Evolutionary conservation across 441 rosid genomes (phyloP), one percentile per base, ranked within the genome.

Genomic region (Brassica hybrid): DNA sequence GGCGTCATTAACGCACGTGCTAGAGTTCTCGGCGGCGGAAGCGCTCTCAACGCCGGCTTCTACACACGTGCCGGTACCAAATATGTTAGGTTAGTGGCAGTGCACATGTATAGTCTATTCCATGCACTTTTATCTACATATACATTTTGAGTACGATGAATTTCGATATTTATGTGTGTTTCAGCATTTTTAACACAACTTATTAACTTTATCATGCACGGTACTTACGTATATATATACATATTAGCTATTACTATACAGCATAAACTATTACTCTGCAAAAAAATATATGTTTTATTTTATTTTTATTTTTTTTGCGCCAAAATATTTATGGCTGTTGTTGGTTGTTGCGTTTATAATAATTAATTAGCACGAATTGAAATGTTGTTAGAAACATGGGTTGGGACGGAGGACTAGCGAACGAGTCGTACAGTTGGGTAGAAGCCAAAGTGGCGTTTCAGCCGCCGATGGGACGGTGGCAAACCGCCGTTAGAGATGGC

Each of bases 1-100:
- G 98, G 98, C 5, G 97, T 92, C 19, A 88, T 90, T 38, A 94
- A 89, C 64, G 82, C 97, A n/a, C 94, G 97, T 3, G 97, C 88
- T 1, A 83, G 92, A 1, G 91, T 92, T 50, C 79, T 94, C 62
- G 98, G 97, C 0, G 98, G 97, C 0, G 97, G 92, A 30, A 87
- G 84, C 27, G 88, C 91, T 80, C 76, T 94, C 25, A 92, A 92
- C 75, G 97, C 97, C 1, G 97, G 97, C 10, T 94, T 92, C 78
- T 94, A 92, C 77, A 83, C 92, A 2, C 90, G 97, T 13, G 94
- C 97, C 2, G 41, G 82, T 54, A 32, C 84, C 4, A 67, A 83
- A 12, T 92, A 88, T 59, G 87, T 84, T 65, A 91, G 87, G 94
- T 88, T 58, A n/a, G n/a, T 30, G 34, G 34, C 34, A 48, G 76